A percentile compares a stretch with the other conserved stretches of the same genome.
phyloP scores from a whole-genome alignment of 129 eudicot genomes.

The Tanacetum coccineum region DNA sequence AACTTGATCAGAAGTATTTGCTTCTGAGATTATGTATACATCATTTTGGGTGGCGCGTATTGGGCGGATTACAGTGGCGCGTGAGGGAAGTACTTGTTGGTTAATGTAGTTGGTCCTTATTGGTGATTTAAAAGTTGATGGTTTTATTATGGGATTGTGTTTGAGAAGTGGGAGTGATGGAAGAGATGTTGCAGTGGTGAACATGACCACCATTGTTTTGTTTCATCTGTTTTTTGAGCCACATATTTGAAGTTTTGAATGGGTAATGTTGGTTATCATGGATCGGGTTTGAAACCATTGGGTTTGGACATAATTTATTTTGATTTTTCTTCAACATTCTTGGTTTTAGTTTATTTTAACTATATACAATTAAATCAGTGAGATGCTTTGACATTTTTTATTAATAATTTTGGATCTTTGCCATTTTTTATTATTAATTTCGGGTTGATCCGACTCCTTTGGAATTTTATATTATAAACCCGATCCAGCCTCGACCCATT shows the following conservation, averaged over 20 bases:
- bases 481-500: too few species aligned
- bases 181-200: conserved; percentile 26
- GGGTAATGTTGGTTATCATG: conserved; percentile 17
- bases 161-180: conserved; percentile 20
- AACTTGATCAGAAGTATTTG: conserved; percentile 33
- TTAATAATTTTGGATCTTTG: too few species aligned
- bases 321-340: too few species aligned
- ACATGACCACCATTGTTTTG: conserved; percentile 32
- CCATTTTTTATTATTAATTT: too few species aligned
- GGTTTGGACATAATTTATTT: too few species aligned
- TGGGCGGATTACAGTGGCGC: conserved; percentile 29
- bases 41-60: conserved; percentile 28
- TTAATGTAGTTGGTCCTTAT: conserved; percentile 16
- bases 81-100: conserved; percentile 20
- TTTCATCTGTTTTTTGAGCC: conserved; percentile 32
- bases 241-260: conserved; percentile 23
- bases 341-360: too few species aligned
- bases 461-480: too few species aligned
- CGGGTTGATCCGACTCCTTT: too few species aligned
- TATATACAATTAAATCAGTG: too few species aligned
- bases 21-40: conserved; percentile 40
- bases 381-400: too few species aligned
- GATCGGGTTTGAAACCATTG: conserved; percentile 2
- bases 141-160: conserved; percentile 15
- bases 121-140: conserved; percentile 9